Evolutionary conservation across 164 flowering plant genomes (phyloP).

Genomic region (Nymphaea thermarum): DNA sequence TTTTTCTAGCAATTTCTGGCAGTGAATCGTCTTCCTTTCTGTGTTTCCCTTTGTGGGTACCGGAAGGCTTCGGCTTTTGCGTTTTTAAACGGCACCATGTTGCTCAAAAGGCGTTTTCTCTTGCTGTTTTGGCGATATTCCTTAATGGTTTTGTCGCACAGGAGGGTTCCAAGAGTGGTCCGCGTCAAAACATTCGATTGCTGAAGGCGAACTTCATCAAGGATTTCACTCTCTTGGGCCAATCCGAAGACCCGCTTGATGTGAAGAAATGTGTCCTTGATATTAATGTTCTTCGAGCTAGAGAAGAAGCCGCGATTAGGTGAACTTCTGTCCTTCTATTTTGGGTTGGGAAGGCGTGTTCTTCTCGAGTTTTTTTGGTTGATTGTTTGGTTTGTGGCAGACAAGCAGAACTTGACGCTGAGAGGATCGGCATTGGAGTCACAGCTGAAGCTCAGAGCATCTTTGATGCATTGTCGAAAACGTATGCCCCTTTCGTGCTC

Average conservation of each 20-base stretch:
- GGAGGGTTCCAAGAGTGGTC: constrained; percentile 56
- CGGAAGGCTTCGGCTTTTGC: not conserved
- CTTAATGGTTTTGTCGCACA: constrained; percentile 23
- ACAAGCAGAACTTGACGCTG: constrained; percentile 86
- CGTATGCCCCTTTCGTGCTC: constrained; percentile 25
- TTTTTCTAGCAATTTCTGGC: not conserved
- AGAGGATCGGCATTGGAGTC: constrained; percentile 82
- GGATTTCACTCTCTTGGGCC: constrained; percentile 54
- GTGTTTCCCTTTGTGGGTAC: not conserved
- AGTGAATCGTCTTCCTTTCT: constrained; percentile 1
- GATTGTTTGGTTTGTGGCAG: constrained; percentile 24
- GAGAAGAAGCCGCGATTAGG: constrained; percentile 81
- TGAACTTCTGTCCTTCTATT: constrained; percentile 6
- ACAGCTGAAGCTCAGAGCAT: constrained; percentile 34
- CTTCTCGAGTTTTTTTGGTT: not conserved
- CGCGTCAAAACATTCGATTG: constrained; percentile 46
- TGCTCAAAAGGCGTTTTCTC: not conserved
- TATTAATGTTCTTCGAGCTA: constrained; percentile 48
- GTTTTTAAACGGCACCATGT: not conserved
- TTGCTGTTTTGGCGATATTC: not conserved
- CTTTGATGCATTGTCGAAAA: constrained; percentile 73
- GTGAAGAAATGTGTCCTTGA: constrained; percentile 50
- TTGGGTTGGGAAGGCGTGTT: not conserved
- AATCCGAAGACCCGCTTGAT: constrained; percentile 81
- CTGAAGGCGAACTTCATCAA: constrained; percentile 73